phyloP scores from a whole-genome alignment of 495 filamentous ascomycete species.

The Clohesyomyces aquaticus region DNA sequence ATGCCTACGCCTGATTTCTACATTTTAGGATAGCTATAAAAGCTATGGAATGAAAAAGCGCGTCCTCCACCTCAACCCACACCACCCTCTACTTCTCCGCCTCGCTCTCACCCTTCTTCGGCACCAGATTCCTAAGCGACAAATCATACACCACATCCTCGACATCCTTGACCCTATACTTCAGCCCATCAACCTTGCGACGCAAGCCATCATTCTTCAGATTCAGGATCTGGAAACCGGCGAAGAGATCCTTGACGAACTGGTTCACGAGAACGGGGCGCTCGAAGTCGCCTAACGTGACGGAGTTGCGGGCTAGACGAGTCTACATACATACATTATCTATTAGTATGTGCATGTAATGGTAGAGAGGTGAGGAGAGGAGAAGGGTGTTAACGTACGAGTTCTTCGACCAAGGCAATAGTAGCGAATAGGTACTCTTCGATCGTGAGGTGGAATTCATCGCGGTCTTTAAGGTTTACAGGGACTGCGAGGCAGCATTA shows the following conservation, averaged over 20 bases:
- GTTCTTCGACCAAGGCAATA: conserved; percentile 84
- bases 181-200: conserved; percentile 87
- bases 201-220: conserved; percentile 93
- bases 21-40: too few species aligned
- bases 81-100: conserved; percentile 13
- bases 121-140: conserved; percentile 79
- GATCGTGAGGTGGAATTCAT: conserved; percentile 92
- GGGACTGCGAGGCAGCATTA: too few species aligned
- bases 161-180: conserved; percentile 94
- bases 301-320: conserved; percentile 91
- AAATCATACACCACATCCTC: conserved; percentile 98
- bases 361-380: not conserved
- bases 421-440: conserved; percentile 93
- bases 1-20: too few species aligned
- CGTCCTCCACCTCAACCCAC: not conserved
- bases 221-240: conserved; percentile 94
- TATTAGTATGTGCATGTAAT: too few species aligned
- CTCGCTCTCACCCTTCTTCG: conserved; percentile 50
- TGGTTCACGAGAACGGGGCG: conserved; percentile 81
- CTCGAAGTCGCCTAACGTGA: conserved; percentile 86
- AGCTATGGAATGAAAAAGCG: not conserved
- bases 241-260: conserved; percentile 94
- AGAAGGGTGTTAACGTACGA: too few species aligned
- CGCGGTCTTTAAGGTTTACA: conserved; percentile 85
- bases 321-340: conserved; percentile 51